Conservation (phyloP, 768 basidiomycete species). For the Mrakia frigida region DNA sequence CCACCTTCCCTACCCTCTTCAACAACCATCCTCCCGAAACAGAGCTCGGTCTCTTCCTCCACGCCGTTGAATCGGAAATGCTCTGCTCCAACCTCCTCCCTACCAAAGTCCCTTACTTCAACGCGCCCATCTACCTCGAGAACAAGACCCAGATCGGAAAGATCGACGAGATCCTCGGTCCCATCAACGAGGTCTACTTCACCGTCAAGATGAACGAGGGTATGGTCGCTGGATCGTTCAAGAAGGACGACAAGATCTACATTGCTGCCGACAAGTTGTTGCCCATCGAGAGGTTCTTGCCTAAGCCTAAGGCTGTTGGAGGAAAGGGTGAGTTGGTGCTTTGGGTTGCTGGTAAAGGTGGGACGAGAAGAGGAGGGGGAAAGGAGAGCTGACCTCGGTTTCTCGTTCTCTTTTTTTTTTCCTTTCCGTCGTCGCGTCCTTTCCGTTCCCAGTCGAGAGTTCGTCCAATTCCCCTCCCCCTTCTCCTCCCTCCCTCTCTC, state of each 20-base stretch:
- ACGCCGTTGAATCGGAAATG: conserved; percentile 98
- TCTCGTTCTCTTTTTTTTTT: background rate
- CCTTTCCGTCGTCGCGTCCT: background rate
- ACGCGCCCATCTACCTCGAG: conserved; percentile 94
- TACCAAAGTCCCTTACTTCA: conserved; percentile 97
- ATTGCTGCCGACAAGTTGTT: conserved; percentile 96
- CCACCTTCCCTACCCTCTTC: no score
- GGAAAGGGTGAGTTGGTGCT: conserved; percentile 45
- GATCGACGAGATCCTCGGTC: conserved; percentile 98
- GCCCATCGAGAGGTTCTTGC: conserved; percentile 92
- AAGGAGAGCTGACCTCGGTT: background rate
- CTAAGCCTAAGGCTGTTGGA: conserved; percentile 82
- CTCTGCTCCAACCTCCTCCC: conserved; percentile 76
- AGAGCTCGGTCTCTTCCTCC: conserved; percentile 91
- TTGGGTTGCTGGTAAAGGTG: background rate
- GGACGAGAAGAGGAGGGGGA: background rate
- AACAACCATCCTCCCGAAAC: background rate
- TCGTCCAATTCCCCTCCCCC: conserved; percentile 23
- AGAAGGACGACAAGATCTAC: conserved; percentile 96
- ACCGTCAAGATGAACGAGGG: conserved; percentile 96
- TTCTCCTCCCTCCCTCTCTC: conserved; percentile 36
- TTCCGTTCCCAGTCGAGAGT: conserved; percentile 32
- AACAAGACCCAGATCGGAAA: conserved; percentile 95
- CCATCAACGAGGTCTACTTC: conserved; percentile 97
- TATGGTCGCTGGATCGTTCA: conserved; percentile 91